Base-by-base conservation (phyloP, 2,329 filamentous ascomycete species). In the Penicillium aurantiogriseum region DNA sequence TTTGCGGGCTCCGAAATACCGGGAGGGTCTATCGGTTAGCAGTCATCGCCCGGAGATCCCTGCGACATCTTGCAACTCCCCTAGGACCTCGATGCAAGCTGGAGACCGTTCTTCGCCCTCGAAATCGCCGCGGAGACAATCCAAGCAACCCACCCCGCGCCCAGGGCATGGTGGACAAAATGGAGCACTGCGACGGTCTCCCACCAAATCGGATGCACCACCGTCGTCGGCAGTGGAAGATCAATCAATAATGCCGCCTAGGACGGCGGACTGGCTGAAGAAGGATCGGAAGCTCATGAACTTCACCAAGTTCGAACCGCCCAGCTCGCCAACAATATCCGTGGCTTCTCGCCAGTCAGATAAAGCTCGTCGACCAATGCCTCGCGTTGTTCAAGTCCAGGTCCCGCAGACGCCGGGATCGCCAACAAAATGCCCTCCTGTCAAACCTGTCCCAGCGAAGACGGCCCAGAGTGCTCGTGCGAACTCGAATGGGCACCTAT, bases 251-350 rank as follows among this genome's bases (percentile, higher is more conserved):
- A 50, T 44, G 17, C 36, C 21, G 13, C 31, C 29, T 15, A 42
- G 47, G 19, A 46, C 57, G 23, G 48, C 45, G 15, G 54, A 60
- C 5, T 74, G 72, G 71, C 47, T 74, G 48, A 73, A 63, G 54
- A 73, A 69, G 54, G 71, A 69, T 35, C 60, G 65, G 10, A 66
- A 59, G 21, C 63, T 59, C 11, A 66, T 65, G 54, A 63, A 65
- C 17, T 74, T 73, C 36, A 61, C 59, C n/a, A 63, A 66, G 27
- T 62, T 72, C 19, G 69, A 75, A n/a, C 71, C 72, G 7, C 74
- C 74, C 19, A 73, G 69, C 23, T 75, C 73, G 3, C 73, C 73
- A 15, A 73, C 72, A 15, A 56, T 65, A 11, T 66, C 65, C 9
- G 51, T 66, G 21, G 62, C 60, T 25, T 58, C 62, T 29, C 65